Conservation (phyloP, 768 basidiomycete species). For the Suillus clintonianus region DNA sequence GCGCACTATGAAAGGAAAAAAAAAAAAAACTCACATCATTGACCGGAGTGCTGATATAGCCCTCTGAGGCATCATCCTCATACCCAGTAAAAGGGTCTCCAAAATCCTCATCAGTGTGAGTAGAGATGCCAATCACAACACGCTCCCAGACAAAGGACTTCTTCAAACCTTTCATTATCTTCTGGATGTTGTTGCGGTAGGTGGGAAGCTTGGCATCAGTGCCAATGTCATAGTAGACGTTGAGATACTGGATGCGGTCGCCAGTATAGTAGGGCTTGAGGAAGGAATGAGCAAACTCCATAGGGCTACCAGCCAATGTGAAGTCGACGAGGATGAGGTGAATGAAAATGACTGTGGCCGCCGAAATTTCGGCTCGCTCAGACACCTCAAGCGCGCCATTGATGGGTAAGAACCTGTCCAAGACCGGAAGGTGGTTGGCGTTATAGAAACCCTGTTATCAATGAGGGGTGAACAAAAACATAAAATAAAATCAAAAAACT, state of each 20-base stretch:
- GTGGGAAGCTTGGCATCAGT: background rate
- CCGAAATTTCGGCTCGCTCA: background rate
- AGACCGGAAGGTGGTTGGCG: background rate
- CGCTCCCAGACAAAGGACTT: background rate
- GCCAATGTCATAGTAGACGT: background rate
- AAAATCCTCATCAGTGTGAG: background rate
- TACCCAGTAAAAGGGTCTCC: background rate
- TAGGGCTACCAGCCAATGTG: too few species aligned
- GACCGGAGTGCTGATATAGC: background rate
- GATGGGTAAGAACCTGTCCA: background rate
- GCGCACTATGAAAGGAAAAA: background rate
- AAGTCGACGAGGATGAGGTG: background rate
- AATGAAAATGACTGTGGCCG: background rate
- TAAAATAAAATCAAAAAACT: background rate
- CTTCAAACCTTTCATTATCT: background rate
- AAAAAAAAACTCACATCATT: background rate
- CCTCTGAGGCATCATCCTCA: background rate
- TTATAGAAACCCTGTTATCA: background rate
- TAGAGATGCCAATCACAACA: background rate
- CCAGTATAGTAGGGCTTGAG: background rate
- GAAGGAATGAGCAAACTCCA: background rate
- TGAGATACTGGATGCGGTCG: background rate
- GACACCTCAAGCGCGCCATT: background rate
- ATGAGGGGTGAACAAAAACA: background rate
- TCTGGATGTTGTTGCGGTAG: too few species aligned